Base-by-base conservation (phyloP, 345 rosid genomes). In the Populus simonii region DNA sequence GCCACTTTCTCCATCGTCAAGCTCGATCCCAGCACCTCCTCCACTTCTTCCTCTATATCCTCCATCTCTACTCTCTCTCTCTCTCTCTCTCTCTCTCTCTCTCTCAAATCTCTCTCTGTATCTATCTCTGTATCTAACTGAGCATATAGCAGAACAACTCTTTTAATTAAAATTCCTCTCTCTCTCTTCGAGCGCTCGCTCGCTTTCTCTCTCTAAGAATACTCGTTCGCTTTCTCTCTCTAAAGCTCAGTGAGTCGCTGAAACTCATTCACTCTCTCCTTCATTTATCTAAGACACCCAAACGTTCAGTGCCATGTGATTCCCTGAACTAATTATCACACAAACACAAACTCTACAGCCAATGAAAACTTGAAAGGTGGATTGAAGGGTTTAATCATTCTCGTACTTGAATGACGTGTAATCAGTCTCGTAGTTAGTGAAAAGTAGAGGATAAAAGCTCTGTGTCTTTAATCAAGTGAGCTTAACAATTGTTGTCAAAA, bases 1-100 rank as follows among this genome's bases (percentile, higher is more conserved):
- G 98, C 98, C 75, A 94, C 98, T 79, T 88, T 94, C 95, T 94
- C 98, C 98, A 94, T 90, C 79, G 98, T 94, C 86, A 93, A 90
- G 83, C 92, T 93, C 83, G 97, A 92, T 78, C 96, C 97, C 78
- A 88, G 49, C 76, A 89, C 91, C 88, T 91, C 94, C 78, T 88
- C 87, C 66, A 5, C 36, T 33, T 85, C 90, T 49, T 79, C 91
- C 47, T 84, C 92, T 70, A 89, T 88, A 10, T 79, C 88, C 70
- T 85, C 90, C 90, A 85, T 89, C 77, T 71, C 79, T 76, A 45
- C 77, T 73, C 76, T 73, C 86, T 75, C 82, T 81, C 69, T 66
- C 91, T 71, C 85, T 74, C 85, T 80, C 71, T 53, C 25, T 29
- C 76, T 57, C 62, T 70, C 67, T 23, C 49, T 80, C 81, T 69